Evolutionary conservation across 2,329 filamentous ascomycete species (phyloP).

Genomic region (Boeremia exigua): DNA sequence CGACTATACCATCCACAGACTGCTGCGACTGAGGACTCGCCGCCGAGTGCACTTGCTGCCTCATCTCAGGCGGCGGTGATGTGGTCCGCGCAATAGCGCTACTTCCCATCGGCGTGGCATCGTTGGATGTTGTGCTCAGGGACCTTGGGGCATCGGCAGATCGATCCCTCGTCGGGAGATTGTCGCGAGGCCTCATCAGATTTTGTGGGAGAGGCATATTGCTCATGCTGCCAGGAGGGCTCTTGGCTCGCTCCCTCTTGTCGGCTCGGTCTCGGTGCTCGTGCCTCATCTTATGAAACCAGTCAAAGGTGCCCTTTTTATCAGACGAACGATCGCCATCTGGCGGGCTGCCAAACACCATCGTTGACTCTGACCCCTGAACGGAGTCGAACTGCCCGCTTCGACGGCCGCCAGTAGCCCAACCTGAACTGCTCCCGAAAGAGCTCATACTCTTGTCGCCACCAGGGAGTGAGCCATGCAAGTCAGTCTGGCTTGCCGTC

Average conservation of each 20-base stretch:
- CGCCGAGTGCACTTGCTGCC: conserved; percentile 5
- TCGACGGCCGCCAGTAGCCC: conserved; percentile 33
- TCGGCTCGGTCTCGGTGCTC: conserved; percentile 62
- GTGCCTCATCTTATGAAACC: conserved; percentile 69
- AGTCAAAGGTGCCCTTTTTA: conserved; percentile 67
- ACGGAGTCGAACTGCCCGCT: conserved; percentile 44
- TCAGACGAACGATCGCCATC: conserved; percentile 53
- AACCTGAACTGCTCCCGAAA: conserved; percentile 43
- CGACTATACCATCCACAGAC: not conserved
- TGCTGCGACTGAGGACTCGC: not conserved
- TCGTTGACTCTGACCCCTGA: conserved; percentile 35
- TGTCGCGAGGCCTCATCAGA: conserved; percentile 28
- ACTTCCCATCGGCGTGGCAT: conserved; percentile 28
- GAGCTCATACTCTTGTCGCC: conserved; percentile 50
- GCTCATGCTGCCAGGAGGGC: conserved; percentile 50
- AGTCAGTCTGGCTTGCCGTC: conserved; percentile 44
- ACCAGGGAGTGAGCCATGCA: conserved; percentile 45
- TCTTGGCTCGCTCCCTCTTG: conserved; percentile 61
- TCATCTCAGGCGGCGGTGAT: not conserved
- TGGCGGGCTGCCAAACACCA: conserved; percentile 40
- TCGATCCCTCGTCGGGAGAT: conserved; percentile 25
- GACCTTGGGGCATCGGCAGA: conserved; percentile 36
- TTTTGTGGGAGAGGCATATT: conserved; percentile 29
- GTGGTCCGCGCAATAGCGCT: conserved; percentile 14
- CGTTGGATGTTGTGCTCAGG: conserved; percentile 26